Base-by-base conservation (phyloP, 768 basidiomycete genomes). In the Rhizopogon vinicolor region DNA sequence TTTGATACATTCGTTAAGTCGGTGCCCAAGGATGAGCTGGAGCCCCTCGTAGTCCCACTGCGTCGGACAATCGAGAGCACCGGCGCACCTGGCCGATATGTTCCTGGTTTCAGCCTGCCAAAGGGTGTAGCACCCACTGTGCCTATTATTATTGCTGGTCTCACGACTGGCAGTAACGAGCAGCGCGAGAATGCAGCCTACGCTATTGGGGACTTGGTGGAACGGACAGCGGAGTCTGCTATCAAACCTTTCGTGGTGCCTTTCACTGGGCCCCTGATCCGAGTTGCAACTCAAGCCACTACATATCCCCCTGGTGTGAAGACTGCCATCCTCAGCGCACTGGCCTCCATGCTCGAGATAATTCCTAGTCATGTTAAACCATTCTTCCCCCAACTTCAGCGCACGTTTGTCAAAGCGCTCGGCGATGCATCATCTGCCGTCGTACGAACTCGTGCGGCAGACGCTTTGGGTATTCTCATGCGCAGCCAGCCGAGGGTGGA, bases 361-460 rank as follows among this genome's bases (percentile, higher is more conserved):
- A 94, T 97, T 22, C 94, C 95, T 0, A 75, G 79, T 3, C 91
- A 96, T 61, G 93, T 98, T 62, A 92, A 91, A 69, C 96, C 96
- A 3, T 98, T 98, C 86, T 98, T 98, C 81, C 97, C 96, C 2
- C 97, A 98, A 64, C 74, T 98, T 35, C 96, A 98, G 64, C 84
- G 95, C 35, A 98, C 94, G 0, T 98, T 98, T 64, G 89, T 97
- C 67, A 98, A 98, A 74, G 90, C 93, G 43, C 80, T 89, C 2
- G 83, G 87, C 54, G 95, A 98, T 67, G 70, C 87, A 7, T 78
- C 87, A 2, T 92, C 90, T 58, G 74, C 81, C 1, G 82, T 83
- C 14, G 92, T 98, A 25, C 84, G 96, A 51, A 85, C 78, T 56
- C 84, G 84, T 52, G 94, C 93, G 0, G 93, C 86, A 0, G 80